These are phyloP conservation scores for Tympanopsis confertula DNA, from an alignment of 2,329 filamentous ascomycete genomes.

Conservation along the genomic window DNA sequence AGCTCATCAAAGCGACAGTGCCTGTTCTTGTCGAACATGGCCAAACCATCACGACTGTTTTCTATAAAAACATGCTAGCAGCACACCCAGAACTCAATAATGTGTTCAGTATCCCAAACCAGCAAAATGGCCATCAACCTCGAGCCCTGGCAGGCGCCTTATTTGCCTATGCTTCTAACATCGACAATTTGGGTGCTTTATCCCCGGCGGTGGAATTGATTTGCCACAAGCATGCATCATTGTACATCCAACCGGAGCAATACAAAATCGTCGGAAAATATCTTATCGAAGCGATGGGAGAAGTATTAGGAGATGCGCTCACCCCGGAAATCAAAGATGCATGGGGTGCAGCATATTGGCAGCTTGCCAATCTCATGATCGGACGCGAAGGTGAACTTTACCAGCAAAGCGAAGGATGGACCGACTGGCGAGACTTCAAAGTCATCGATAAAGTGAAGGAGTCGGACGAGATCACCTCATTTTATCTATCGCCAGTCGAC, in stretches of 20 bases:
- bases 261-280: constrained; percentile 62
- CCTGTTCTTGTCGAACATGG: constrained; percentile 62
- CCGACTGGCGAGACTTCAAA: constrained; percentile 54
- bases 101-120: constrained; percentile 61
- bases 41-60: constrained; percentile 54
- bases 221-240: constrained; percentile 63
- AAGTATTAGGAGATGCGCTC: constrained; percentile 54
- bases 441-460: constrained; percentile 55
- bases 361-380: constrained; percentile 64
- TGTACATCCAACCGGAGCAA: constrained; percentile 57
- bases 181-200: constrained; percentile 38
- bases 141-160: constrained; percentile 59
- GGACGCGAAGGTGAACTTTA: constrained; percentile 53
- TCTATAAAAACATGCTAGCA: constrained; percentile 59
- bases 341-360: constrained; percentile 62
- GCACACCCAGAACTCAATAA: constrained; percentile 55
- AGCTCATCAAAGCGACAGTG: constrained; percentile 66
- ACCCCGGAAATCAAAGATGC: constrained; percentile 53
- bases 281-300: constrained; percentile 54
- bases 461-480: constrained; percentile 57
- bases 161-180: constrained; percentile 61
- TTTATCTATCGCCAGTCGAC: constrained; percentile 56
- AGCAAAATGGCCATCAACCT: constrained; percentile 56
- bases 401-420: constrained; percentile 48
- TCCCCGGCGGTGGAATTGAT: constrained; percentile 31